phyloP scores from a whole-genome alignment of 257 asterid genomes.

The Solanum paucissectum region DNA sequence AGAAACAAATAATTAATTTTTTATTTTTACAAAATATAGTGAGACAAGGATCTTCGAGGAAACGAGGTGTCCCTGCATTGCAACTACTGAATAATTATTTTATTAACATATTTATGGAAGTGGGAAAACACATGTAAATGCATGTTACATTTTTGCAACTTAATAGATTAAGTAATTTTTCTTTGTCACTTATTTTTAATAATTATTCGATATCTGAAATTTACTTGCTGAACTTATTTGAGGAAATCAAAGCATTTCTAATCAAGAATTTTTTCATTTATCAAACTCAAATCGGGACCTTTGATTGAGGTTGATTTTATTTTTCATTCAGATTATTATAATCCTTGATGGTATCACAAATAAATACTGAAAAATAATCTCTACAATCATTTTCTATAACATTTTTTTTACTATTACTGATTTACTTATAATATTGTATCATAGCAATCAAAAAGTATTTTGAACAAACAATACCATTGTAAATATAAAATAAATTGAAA shows the following conservation, averaged over 20 bases:
- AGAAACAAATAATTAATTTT: neutral
- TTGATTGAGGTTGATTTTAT: neutral
- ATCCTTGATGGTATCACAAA: neutral
- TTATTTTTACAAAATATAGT: neutral
- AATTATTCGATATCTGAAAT: neutral
- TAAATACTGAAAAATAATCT: neutral
- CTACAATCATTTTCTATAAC: neutral
- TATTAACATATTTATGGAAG: neutral
- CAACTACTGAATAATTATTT: neutral
- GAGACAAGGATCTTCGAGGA: neutral
- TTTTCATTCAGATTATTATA: neutral
- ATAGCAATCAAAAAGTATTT: neutral
- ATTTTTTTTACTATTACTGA: neutral
- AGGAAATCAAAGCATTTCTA: neutral
- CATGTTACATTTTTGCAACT: neutral
- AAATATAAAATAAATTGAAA: neutral
- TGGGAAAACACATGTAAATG: neutral
- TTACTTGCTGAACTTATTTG: rapidly evolving
- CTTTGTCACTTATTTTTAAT: neutral
- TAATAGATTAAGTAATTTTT: neutral
- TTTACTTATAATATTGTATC: neutral
- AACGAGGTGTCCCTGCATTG: neutral
- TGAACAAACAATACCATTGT: neutral
- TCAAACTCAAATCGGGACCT: rapidly evolving
- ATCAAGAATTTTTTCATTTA: neutral